These are phyloP conservation scores for Hymenoscyphus fraxineus DNA, from an alignment of 2,329 filamentous ascomycete genomes.

Conservation along the genomic window DNA sequence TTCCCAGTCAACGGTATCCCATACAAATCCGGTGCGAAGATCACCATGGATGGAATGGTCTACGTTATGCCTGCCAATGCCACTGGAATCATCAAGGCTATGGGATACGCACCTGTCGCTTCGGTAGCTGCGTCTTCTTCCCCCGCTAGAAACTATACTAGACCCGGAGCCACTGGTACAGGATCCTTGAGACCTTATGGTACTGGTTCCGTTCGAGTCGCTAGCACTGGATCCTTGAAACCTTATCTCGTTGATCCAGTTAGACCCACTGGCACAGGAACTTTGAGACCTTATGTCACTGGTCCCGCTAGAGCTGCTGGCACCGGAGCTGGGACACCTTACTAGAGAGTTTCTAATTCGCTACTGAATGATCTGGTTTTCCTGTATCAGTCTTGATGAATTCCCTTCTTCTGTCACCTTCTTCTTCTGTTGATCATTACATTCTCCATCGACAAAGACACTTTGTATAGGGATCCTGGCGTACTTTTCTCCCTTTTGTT, in stretches of 20 bases:
- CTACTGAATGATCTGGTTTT: too few relatives aligned
- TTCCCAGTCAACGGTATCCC: conserved; percentile 4
- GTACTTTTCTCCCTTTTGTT: neutral
- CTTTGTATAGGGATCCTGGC: neutral
- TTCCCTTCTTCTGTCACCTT: neutral
- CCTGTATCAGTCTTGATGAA: neutral
- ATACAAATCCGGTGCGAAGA: neutral
- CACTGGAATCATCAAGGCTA: neutral
- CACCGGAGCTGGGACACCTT: too few relatives aligned
- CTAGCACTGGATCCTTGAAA: too few relatives aligned
- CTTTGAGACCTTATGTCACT: too few relatives aligned
- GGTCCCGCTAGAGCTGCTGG: too few relatives aligned
- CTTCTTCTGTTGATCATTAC: neutral
- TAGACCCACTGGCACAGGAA: too few relatives aligned
- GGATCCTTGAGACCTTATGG: neutral
- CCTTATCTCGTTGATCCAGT: too few relatives aligned
- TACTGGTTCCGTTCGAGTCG: too few relatives aligned
- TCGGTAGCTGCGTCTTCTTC: too few relatives aligned
- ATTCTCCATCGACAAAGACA: neutral
- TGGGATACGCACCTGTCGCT: neutral
- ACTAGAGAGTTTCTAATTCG: too few relatives aligned
- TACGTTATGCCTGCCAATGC: conserved; percentile 8
- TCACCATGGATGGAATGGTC: conserved; percentile 8
- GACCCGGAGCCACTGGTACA: neutral
- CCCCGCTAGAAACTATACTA: neutral